phyloP scores from a whole-genome alignment of 2,329 filamentous ascomycete genomes.

The Trichoderma sp. region DNA sequence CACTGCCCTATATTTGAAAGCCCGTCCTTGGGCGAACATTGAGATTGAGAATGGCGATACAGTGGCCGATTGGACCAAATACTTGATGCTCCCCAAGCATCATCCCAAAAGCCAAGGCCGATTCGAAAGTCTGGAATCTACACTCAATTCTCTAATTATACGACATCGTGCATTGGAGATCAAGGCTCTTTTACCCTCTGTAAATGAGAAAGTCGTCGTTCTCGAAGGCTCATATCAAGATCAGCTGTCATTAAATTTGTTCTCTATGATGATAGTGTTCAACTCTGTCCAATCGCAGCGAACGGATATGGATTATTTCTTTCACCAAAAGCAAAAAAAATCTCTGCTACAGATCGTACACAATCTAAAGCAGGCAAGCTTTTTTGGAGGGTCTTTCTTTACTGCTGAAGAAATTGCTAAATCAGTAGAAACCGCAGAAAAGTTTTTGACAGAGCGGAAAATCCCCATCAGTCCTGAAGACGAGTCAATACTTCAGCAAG shows the following conservation, averaged over 20 bases:
- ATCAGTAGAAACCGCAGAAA: constrained; percentile 66
- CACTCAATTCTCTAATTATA: constrained; percentile 78
- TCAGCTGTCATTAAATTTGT: constrained; percentile 79
- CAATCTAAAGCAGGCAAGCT: constrained; percentile 82
- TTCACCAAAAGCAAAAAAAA: constrained; percentile 74
- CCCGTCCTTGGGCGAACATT: constrained; percentile 77
- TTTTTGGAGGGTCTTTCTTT: constrained; percentile 82
- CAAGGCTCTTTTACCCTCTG: constrained; percentile 67
- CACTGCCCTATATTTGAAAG: constrained; percentile 71
- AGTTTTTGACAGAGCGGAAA: constrained; percentile 67
- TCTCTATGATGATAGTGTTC: constrained; percentile 79
- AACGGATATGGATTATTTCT: constrained; percentile 84
- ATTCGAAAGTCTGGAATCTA: constrained; percentile 65
- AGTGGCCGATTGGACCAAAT: constrained; percentile 70
- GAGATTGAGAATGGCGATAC: constrained; percentile 57
- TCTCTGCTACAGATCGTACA: constrained; percentile 69
- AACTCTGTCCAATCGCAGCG: constrained; percentile 90
- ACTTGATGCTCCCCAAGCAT: constrained; percentile 66
- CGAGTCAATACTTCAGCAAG: constrained; percentile 60
- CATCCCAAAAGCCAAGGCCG: constrained; percentile 58
- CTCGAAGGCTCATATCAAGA: constrained; percentile 85
- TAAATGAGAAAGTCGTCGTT: constrained; percentile 72
- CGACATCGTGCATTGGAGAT: constrained; percentile 78
- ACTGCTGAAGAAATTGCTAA: constrained; percentile 63
- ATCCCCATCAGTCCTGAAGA: constrained; percentile 66